Evolutionary conservation across 78 protist genomes (phyloP), one percentile per base, ranked within the genome.

Genomic region (Polysphondylium violaceum): DNA sequence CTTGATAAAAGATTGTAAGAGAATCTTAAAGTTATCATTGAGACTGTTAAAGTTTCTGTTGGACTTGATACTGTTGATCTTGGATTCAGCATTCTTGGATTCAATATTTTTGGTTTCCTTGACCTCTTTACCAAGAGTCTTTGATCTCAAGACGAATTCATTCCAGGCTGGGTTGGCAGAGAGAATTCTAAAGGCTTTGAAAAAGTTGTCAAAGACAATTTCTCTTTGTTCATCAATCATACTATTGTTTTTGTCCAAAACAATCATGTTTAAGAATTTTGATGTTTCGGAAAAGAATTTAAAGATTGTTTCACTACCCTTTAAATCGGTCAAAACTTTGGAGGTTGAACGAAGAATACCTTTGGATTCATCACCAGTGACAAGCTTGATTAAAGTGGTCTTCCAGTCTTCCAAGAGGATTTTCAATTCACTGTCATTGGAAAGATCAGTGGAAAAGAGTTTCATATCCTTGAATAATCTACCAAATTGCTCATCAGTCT

Each of bases 261-360:
- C 63, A 6, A 83, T 40, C 91, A 83, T 83, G 23, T 83, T 71
- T 9, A 83, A 47, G 91, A 83, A 83, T 43, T 83, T 67, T 16
- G 78, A 35, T 58, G 53, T 72, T 7, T 83, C 91, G 17, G 81
- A 53, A 14, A 83, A 16, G 60, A 83, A 44, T 12, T 21, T 35
- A 27, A 83, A 59, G 17, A 83, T 65, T 0, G 73, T 58, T 61
- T 83, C 91, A 43, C 71, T 53, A 31, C 43, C 58, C 40, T 64
- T 74, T 2, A 83, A 36, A 43, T 69, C 91, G 0, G 38, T 5
- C 0, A 83, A 43, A 3, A 83, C 41, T 38, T 55, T 31, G 17
- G 55, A 43, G 19, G 73, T 50, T 14, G 69, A 21, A 29, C 38
- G 19, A 25, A 67, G n/a, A 0, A 83, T 40, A 51, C 73, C 61